A percentile compares a stretch with the other conserved stretches of the same genome.
These are phyloP conservation scores for Pleurotus tuber-regium DNA, from an alignment of 768 basidiomycete genomes.

Conservation along the genomic window DNA sequence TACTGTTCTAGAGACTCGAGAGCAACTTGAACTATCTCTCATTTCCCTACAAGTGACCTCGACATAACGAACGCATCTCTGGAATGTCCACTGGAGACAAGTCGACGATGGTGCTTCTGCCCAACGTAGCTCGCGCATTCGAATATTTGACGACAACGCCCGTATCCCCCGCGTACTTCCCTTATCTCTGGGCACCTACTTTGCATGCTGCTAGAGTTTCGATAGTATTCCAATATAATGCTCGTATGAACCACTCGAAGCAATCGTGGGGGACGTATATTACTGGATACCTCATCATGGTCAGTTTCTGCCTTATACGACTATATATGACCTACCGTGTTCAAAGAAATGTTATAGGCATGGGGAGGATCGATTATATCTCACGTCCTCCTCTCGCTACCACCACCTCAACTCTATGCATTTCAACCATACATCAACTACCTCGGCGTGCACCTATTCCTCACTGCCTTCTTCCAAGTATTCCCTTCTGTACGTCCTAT, in stretches of 20 bases:
- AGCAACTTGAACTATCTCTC: no score
- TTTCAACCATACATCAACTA: constrained; percentile 47
- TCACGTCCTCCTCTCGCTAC: constrained; percentile 40
- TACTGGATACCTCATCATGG: constrained; percentile 46
- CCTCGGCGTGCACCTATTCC: constrained; percentile 39
- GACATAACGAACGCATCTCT: no score
- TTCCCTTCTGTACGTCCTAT: constrained; percentile 31
- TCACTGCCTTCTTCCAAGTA: constrained; percentile 39
- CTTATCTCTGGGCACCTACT: constrained; percentile 4
- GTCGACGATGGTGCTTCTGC: neutral
- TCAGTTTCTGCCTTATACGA: constrained; percentile 16
- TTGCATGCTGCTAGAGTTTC: constrained; percentile 32
- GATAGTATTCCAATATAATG: constrained; percentile 39
- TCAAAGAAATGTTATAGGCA: constrained; percentile 22
- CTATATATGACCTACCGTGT: neutral
- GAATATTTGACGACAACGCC: constrained; percentile 3
- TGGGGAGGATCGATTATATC: constrained; percentile 49
- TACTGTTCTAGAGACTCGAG: no score
- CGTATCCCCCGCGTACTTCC: constrained; percentile 7
- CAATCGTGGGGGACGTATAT: constrained; percentile 44
- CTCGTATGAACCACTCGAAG: constrained; percentile 20
- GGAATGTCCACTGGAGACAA: no score
- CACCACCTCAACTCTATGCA: constrained; percentile 46
- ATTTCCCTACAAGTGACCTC: no score
- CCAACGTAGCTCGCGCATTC: constrained; percentile 10